Base-by-base conservation (phyloP, 2,329 filamentous ascomycete species). In the Aspergillus awamori region DNA sequence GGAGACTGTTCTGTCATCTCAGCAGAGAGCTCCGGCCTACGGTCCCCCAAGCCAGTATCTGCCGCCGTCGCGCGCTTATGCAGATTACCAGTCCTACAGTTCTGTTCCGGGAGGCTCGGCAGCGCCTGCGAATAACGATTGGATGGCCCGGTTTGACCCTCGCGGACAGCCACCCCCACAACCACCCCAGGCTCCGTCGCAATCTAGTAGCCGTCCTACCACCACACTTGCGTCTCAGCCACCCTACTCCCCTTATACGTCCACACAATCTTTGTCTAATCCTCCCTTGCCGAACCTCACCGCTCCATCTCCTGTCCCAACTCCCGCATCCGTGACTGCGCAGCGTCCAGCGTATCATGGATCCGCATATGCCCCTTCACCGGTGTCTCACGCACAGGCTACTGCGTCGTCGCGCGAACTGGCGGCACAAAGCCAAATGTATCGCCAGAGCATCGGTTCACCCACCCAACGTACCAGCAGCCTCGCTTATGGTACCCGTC, bases 111-210 rank as follows among this genome's bases (percentile, higher is more conserved):
- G 66, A 15, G 57, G 66, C 39, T 66, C 74, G 8, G 68, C 66
- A 30, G 55, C 70, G 13, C 67, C 74, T 5, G 67, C 71, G 8
- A 76, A 68, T 57, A 75, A 74, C 58, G 77, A 79, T 59, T 79
- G 77, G 77, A 76, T 79, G 70, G 75, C 76, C 48, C 72, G 76
- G 43, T 78, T 79, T 59, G 77, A 79, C 60, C 77, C 77, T 24
- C 66, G 77, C 55, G 72, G 71, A 53, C 72, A 73, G 17, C 69
- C 68, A 41, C 58, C 67, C 4, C 72, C 68, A 57, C 61, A 65
- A 4, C 67, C 67, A 22, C 67, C 67, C 26, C 64, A 56, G 26
- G 63, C 62, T 48, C 67, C 67, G n/a, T 70, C 65, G 20, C 70
- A 65, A 45, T 62, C 64, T 30, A 67, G 58, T 47, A 59, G 57